A percentile compares a stretch with the other conserved stretches of the same genome.
Evolutionary conservation across 1,139 yeast genomes (phyloP).

Genomic region (Zygoascus meyerae): DNA sequence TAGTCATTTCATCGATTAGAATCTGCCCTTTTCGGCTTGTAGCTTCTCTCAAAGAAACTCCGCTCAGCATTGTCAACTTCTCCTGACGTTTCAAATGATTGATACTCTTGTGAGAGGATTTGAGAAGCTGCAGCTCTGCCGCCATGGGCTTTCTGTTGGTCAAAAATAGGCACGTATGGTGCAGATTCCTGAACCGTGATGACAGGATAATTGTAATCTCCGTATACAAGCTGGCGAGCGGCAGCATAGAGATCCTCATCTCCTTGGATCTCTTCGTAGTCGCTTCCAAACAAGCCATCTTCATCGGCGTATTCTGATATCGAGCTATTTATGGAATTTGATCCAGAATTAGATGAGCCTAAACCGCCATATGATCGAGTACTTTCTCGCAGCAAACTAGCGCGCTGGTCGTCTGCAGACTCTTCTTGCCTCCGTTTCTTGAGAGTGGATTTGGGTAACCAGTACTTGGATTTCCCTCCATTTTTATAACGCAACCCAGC

Average conservation of each 20-base stretch:
- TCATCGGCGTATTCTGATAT: background rate
- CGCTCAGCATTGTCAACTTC: slow-evolving; percentile 15
- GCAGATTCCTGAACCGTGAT: slow-evolving; percentile 43
- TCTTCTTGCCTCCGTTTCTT: slow-evolving; percentile 2
- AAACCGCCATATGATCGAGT: slow-evolving; percentile 1
- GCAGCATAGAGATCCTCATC: slow-evolving; percentile 41
- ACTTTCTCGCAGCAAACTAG: background rate
- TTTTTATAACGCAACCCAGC: slow-evolving; percentile 79
- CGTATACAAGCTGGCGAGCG: slow-evolving; percentile 44
- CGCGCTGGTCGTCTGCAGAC: background rate
- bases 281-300: too few relatives aligned
- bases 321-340: background rate
- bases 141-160: slow-evolving; percentile 20
- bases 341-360: background rate
- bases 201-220: slow-evolving; percentile 56
- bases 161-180: slow-evolving; percentile 20
- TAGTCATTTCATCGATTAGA: background rate
- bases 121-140: slow-evolving; percentile 17
- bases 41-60: slow-evolving; percentile 5
- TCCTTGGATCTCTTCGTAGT: slow-evolving; percentile 32
- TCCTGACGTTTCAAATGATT: slow-evolving; percentile 14
- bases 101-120: slow-evolving; percentile 14
- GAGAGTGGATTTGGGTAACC: slow-evolving; percentile 50
- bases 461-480: slow-evolving; percentile 76
- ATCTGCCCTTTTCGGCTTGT: background rate